phyloP scores from a whole-genome alignment of 164 flowering plant genomes.

The Akebia trifoliata region DNA sequence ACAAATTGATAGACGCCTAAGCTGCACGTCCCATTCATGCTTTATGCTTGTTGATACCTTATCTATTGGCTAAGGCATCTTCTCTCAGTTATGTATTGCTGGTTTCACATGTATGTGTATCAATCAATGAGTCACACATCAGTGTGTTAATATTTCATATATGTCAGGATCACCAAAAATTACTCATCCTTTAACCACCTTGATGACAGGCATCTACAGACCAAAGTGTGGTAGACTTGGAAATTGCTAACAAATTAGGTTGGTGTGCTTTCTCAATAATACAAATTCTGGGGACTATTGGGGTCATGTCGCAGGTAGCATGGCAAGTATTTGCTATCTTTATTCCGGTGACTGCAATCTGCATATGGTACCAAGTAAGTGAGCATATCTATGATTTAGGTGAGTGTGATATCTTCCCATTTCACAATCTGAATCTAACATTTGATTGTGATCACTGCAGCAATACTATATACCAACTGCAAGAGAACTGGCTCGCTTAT shows the following conservation, averaged over 20 bases:
- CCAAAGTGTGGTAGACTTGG: conserved; percentile 88
- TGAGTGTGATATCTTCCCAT: not conserved
- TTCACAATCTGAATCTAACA: conserved; percentile 5
- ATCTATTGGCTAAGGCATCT: not conserved
- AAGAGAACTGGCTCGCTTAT: conserved; percentile 82
- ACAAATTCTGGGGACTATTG: conserved; percentile 73
- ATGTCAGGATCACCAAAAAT: no score
- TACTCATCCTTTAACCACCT: conserved; percentile 7
- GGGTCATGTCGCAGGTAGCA: conserved; percentile 93
- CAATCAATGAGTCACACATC: no score
- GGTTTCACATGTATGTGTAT: not conserved
- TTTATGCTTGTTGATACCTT: not conserved
- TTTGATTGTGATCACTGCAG: conserved; percentile 32
- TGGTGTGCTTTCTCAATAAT: conserved; percentile 94
- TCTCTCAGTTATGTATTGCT: not conserved
- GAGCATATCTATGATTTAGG: not conserved
- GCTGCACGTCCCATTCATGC: not conserved
- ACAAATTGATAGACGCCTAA: not conserved
- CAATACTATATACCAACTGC: conserved; percentile 85
- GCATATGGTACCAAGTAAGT: conserved; percentile 93
- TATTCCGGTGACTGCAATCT: conserved; percentile 77
- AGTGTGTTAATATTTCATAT: no score
- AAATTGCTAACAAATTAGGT: conserved; percentile 60
- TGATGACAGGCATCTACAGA: conserved; percentile 76
- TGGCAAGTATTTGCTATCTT: conserved; percentile 89